phyloP scores from a whole-genome alignment of 495 filamentous ascomycete species.

The Podospora pseudopauciseta region DNA sequence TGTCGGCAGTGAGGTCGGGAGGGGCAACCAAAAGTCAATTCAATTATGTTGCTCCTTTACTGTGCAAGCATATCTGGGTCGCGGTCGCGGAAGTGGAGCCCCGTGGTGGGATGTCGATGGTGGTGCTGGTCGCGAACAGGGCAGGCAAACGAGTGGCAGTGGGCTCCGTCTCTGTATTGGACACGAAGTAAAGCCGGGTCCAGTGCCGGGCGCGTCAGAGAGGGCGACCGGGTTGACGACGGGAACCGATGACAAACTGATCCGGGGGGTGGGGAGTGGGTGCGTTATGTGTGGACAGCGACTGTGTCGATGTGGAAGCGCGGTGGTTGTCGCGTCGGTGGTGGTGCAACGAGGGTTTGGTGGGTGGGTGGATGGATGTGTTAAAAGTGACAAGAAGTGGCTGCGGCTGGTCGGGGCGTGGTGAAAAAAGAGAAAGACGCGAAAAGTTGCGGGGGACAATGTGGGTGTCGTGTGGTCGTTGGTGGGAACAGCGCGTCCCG shows the following conservation, averaged over 20 bases:
- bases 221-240: conserved; percentile 10
- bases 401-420: conserved; percentile 28
- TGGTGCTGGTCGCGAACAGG: conserved; percentile 10
- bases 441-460: conserved; percentile 23
- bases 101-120: conserved; percentile 13
- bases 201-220: conserved; percentile 28
- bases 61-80: conserved; percentile 38
- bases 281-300: conserved; percentile 11
- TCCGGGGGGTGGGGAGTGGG: conserved; percentile 17
- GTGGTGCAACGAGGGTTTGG: conserved; percentile 22
- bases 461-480: conserved; percentile 28
- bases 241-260: background rate
- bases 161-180: background rate
- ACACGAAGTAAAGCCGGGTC: conserved; percentile 10
- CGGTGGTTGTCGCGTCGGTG: conserved; percentile 28
- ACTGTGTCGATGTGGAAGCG: conserved; percentile 14
- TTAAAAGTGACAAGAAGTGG: conserved; percentile 23
- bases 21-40: conserved; percentile 25
- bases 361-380: conserved; percentile 23
- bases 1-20: conserved; percentile 30
- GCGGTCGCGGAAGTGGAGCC: conserved; percentile 17
- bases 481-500: conserved; percentile 41
- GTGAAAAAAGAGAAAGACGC: conserved; percentile 32
- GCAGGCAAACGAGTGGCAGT: conserved; percentile 16
- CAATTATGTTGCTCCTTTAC: conserved; percentile 16